Percentiles rank a stretch among this genome's conserved stretches.
Conservation (phyloP, 2,329 filamentous ascomycete species). For the Neonectria magnoliae region DNA sequence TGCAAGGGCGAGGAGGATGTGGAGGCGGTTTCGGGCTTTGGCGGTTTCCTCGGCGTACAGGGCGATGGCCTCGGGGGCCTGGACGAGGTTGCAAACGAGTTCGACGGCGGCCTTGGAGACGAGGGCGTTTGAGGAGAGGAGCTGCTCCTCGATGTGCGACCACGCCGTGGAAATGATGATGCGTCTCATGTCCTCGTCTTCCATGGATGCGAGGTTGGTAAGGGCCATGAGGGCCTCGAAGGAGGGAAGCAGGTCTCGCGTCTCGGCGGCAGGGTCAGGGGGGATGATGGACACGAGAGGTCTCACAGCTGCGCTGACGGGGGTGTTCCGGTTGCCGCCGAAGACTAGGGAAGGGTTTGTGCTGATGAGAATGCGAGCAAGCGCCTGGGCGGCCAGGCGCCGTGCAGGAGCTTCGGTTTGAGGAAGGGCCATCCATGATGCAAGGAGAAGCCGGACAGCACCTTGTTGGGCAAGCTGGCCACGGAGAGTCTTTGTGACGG, state of each 20-base stretch:
- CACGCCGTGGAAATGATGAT: slow-evolving; percentile 80
- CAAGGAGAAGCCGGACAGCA: slow-evolving; percentile 85
- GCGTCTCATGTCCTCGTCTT: slow-evolving; percentile 71
- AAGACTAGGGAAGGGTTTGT: slow-evolving; percentile 88
- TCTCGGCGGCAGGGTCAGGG: slow-evolving; percentile 69
- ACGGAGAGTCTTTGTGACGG: slow-evolving; percentile 77
- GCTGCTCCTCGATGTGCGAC: slow-evolving; percentile 81
- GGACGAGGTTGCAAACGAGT: slow-evolving; percentile 89
- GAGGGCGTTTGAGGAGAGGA: slow-evolving; percentile 78
- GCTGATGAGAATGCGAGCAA: slow-evolving; percentile 87
- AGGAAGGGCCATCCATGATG: slow-evolving; percentile 71
- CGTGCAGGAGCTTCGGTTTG: slow-evolving; percentile 58
- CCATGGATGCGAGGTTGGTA: slow-evolving; percentile 89
- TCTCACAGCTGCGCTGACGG: slow-evolving; percentile 82
- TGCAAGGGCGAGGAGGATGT: slow-evolving; percentile 86
- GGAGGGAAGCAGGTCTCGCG: slow-evolving; percentile 82
- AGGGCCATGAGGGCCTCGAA: slow-evolving; percentile 93
- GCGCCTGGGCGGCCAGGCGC: slow-evolving; percentile 77
- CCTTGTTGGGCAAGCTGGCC: slow-evolving; percentile 91
- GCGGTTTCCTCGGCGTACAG: slow-evolving; percentile 75
- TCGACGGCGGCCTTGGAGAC: slow-evolving; percentile 88
- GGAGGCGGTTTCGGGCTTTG: slow-evolving; percentile 77
- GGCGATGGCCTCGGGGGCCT: slow-evolving; percentile 71
- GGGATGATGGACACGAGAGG: slow-evolving; percentile 81
- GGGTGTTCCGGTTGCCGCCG: slow-evolving; percentile 75